A percentile compares a stretch with the other conserved stretches of the same genome.
Conservation (phyloP, 331 rosid genomes). For the Ulmus americana region DNA sequence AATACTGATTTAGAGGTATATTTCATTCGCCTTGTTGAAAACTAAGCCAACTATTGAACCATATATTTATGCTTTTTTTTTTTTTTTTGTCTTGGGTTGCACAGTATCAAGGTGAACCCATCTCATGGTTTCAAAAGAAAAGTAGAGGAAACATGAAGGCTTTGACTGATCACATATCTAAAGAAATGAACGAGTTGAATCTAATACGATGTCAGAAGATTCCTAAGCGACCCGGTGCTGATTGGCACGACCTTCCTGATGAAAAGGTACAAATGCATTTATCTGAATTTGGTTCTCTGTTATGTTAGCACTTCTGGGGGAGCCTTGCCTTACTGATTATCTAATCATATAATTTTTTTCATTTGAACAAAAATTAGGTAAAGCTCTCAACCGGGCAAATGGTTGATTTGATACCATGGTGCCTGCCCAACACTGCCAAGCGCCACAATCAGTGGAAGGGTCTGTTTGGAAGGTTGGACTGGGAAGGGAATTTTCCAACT, state of each 20-base stretch:
- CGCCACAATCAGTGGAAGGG: conserved; percentile 98
- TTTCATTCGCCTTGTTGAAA: neutral
- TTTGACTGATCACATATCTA: conserved; percentile 75
- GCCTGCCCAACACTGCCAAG: conserved; percentile 91
- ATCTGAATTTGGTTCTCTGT: neutral
- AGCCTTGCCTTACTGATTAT: neutral
- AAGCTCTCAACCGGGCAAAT: conserved; percentile 66
- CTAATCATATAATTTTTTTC: conserved; percentile 2
- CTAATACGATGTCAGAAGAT: conserved; percentile 71
- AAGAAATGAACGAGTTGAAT: conserved; percentile 92
- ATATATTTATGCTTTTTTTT: too few relatives aligned
- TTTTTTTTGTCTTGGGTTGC: neutral
- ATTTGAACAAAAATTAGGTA: conserved; percentile 39
- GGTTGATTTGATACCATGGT: conserved; percentile 91
- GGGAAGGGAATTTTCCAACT: conserved; percentile 97
- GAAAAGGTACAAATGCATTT: conserved; percentile 49
- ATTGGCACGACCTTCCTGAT: conserved; percentile 92
- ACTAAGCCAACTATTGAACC: too few relatives aligned
- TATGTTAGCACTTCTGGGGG: conserved; percentile 4
- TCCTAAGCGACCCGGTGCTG: conserved; percentile 86
- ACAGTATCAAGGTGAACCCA: conserved; percentile 64
- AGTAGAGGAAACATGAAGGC: conserved; percentile 63
- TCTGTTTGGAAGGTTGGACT: conserved; percentile 83
- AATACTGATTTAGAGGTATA: conserved; percentile 58
- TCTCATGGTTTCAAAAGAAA: conserved; percentile 85